Base-by-base conservation (phyloP, 352 stramenopile genomes). In the Globisporangium lucens region DNA sequence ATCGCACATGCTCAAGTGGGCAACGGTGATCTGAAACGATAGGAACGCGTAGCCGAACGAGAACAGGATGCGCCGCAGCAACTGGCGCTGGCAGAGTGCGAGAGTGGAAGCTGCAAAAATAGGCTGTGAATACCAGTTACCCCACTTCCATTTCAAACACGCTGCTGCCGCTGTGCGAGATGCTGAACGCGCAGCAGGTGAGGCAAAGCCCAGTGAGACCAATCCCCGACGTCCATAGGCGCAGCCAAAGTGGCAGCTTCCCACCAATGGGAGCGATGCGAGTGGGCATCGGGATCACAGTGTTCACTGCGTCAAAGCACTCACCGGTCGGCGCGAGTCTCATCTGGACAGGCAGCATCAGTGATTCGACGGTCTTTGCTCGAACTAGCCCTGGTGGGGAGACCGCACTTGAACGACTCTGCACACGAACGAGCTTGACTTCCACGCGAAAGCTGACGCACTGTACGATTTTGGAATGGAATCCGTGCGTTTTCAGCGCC, bases 31-130 rank as follows among this genome's bases (percentile, higher is more conserved):
- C 53, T 71, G 68, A n/a, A 65, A n/a, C 33, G 41, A 64, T 20
- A 71, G 47, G 47, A 74, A 71, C 15, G 63, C 47, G 56, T 65
- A 74, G 47, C 68, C 68, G 35, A 74, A 74, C 10, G 64, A 71
- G n/a, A 27, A 35, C 9, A 66, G 35, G 15, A 71, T 35, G 33
- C 46, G 27, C 4, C 27, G 46, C 38, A 74, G 38, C 43, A 74
- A 52, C 17, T 47, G 24, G 0, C 49, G 68, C 15, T 73, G 63
- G 17, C 13, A 60, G 53, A 60, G 35, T 15, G 53, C 29, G 53
- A 60, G 53, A 2, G 29, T 27, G 15, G 24, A 17, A 15, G 13
- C 17, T 13, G 15, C 12, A 15, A 60, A 60, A 60, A 15, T 27
- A 17, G 3, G 10, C 2, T 41, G 53, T 60, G 8, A 10, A 12